phyloP scores from a whole-genome alignment of 495 filamentous ascomycete genomes.

The Penicillium lividum region DNA sequence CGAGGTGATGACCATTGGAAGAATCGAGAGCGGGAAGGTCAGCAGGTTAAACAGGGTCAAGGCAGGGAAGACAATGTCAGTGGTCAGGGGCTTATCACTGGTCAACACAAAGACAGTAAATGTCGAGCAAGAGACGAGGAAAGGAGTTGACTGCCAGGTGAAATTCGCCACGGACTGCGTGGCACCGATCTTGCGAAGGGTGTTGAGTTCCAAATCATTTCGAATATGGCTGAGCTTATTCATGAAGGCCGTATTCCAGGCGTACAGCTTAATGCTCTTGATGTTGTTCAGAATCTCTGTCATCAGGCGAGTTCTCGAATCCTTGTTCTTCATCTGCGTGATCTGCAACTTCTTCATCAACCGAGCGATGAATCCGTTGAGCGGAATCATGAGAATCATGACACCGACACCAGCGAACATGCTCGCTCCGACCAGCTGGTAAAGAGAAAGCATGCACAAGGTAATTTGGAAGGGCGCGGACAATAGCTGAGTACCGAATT shows the following conservation, averaged over 20 bases:
- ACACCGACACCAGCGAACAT: slow-evolving; percentile 96
- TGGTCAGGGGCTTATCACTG: slow-evolving; percentile 76
- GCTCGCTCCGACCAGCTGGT: slow-evolving; percentile 87
- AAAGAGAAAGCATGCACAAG: slow-evolving; percentile 92
- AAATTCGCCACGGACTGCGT: slow-evolving; percentile 94
- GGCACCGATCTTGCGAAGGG: slow-evolving; percentile 92
- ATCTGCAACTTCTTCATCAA: slow-evolving; percentile 96
- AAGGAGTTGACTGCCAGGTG: slow-evolving; percentile 99
- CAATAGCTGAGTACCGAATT: slow-evolving; percentile 93
- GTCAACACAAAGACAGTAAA: slow-evolving; percentile 94
- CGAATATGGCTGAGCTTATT: slow-evolving; percentile 92
- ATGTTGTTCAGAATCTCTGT: slow-evolving; percentile 99
- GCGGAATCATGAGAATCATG: slow-evolving; percentile 96
- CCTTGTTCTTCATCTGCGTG: slow-evolving; percentile 98
- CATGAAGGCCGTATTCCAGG: slow-evolving; percentile 96
- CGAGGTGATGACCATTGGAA: slow-evolving; percentile 97
- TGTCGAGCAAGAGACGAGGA: slow-evolving; percentile 95
- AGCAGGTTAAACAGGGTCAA: slow-evolving; percentile 90
- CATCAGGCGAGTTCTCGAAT: slow-evolving; percentile 87
- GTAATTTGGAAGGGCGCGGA: slow-evolving; percentile 96
- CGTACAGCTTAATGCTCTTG: slow-evolving; percentile 99
- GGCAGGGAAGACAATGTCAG: slow-evolving; percentile 93
- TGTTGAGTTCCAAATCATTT: slow-evolving; percentile 93
- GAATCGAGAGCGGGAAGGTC: slow-evolving; percentile 89
- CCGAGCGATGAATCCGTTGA: slow-evolving; percentile 90